Evolutionary conservation across 106 monocot genomes (phyloP), one percentile per base, ranked within the genome.

Genomic region (Ottelia alismoides): DNA sequence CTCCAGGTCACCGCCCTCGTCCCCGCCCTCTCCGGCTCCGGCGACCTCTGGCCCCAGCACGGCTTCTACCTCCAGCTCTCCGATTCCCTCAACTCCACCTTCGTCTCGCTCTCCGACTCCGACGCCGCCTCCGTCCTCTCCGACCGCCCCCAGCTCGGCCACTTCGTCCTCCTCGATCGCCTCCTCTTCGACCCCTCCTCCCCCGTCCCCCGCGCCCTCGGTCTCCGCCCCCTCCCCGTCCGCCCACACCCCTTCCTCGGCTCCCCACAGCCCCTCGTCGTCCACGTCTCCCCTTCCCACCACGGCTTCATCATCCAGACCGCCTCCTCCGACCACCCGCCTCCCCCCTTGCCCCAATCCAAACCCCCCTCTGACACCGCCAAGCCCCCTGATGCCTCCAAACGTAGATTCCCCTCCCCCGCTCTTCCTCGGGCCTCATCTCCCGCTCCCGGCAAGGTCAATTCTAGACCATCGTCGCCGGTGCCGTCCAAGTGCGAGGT

Each of bases 11-110:
- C 67, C 46, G 90, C 77, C 43, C 82, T 98, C 64, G 72, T 77
- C 25, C 89, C 98, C 1, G 82, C 90, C 22, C 71, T 76, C 22
- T 47, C 79, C 3, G 77, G 72, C 47, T 56, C 66, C 25, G n/a
- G n/a, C n/a, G 71, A 76, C 52, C 82, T 89, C 47, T 79, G 73
- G 79, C 79, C 98, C 10, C 59, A 69, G 22, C 51, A 66, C 32
- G 76, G 76, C 14, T 90, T 98, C 72, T 86, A 82, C 76, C 56
- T 98, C 49, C 90, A 90, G 70, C 82, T 98, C 58, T 98, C 98
- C 51, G 98, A 98, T 56, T 90, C 90, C 53, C 6, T 65, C 53
- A 67, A 98, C 77, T 98, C 98, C 56, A 83, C 98, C 53, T 98
- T 82, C 56, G 98, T 98, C 66, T 66, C 80, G 51, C 81, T 84